Evolutionary conservation across 1,284 basidiomycete genomes (phyloP).

Genomic region (Cryptococcus floricola): DNA sequence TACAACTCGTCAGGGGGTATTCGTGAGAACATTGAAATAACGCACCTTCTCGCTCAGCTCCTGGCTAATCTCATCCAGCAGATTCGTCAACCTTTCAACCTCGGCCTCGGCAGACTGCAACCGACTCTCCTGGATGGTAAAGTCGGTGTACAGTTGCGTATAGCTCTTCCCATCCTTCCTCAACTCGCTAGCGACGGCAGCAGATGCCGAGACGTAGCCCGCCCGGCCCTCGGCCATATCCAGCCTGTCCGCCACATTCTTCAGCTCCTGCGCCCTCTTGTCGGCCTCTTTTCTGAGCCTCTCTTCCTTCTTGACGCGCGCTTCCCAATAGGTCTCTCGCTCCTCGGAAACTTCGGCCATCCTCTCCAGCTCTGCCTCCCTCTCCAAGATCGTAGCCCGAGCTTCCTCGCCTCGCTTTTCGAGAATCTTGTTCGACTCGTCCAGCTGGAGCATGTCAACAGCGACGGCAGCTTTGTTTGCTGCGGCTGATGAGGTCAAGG

Average conservation of each 20-base stretch:
- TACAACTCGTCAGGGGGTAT: conserved; percentile 39
- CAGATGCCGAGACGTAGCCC: conserved; percentile 65
- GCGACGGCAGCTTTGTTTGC: conserved; percentile 39
- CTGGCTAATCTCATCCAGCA: conserved; percentile 52
- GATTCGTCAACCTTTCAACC: conserved; percentile 73
- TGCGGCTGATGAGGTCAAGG: conserved; percentile 40
- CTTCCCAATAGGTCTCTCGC: conserved; percentile 46
- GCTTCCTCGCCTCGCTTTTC: conserved; percentile 43
- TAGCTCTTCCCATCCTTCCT: conserved; percentile 59
- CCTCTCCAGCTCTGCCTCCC: conserved; percentile 45
- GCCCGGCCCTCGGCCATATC: conserved; percentile 36
- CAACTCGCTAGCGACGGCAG: conserved; percentile 72
- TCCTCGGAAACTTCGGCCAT: conserved; percentile 42
- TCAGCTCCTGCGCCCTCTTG: conserved; percentile 47
- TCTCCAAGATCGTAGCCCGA: conserved; percentile 36
- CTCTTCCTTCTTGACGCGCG: conserved; percentile 48
- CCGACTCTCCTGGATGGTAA: conserved; percentile 77
- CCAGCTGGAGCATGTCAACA: conserved; percentile 35
- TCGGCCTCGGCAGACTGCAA: conserved; percentile 71
- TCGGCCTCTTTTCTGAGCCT: conserved; percentile 47
- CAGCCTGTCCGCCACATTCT: conserved; percentile 45
- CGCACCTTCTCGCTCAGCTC: conserved; percentile 85
- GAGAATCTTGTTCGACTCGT: conserved; percentile 37
- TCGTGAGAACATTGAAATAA: background rate
- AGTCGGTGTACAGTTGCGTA: conserved; percentile 68